Conservation (phyloP, 371 early-diverging fungal species). For the Actinomortierella wolfii region DNA sequence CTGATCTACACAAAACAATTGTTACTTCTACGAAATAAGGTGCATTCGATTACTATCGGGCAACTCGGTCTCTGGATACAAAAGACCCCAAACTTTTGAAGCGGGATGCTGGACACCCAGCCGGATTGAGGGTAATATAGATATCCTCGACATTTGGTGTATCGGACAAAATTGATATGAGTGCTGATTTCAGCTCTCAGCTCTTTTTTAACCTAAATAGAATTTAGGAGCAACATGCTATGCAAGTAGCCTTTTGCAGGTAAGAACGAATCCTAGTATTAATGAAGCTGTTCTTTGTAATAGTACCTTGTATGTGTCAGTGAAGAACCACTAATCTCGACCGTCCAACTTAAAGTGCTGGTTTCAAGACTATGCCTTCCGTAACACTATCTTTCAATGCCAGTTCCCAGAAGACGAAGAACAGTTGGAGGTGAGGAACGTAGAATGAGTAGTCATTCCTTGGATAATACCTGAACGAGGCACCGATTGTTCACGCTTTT, state of each 20-base stretch:
- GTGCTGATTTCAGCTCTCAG: too few species aligned
- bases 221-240: slow-evolving; percentile 62
- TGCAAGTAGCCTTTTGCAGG: slow-evolving; percentile 51
- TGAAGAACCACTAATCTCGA: too few species aligned
- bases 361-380: slow-evolving; percentile 50
- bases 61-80: neutral
- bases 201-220: slow-evolving; percentile 8
- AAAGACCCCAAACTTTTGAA: slow-evolving; percentile 7
- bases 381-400: slow-evolving; percentile 33
- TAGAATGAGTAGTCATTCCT: too few species aligned
- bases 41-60: slow-evolving; percentile 37
- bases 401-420: slow-evolving; percentile 6
- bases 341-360: too few species aligned
- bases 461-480: neutral
- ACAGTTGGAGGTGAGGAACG: slow-evolving; percentile 24
- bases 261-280: neutral
- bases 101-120: slow-evolving; percentile 13
- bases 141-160: neutral
- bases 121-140: slow-evolving; percentile 35
- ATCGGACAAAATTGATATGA: slow-evolving; percentile 14
- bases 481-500: neutral
- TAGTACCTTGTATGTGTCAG: too few species aligned
- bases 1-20: too few species aligned
- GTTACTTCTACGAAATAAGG: slow-evolving; percentile 9
- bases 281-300: too few species aligned